phyloP scores from a whole-genome alignment of 2,329 filamentous ascomycete species.

The Podosphaera aphanis region DNA sequence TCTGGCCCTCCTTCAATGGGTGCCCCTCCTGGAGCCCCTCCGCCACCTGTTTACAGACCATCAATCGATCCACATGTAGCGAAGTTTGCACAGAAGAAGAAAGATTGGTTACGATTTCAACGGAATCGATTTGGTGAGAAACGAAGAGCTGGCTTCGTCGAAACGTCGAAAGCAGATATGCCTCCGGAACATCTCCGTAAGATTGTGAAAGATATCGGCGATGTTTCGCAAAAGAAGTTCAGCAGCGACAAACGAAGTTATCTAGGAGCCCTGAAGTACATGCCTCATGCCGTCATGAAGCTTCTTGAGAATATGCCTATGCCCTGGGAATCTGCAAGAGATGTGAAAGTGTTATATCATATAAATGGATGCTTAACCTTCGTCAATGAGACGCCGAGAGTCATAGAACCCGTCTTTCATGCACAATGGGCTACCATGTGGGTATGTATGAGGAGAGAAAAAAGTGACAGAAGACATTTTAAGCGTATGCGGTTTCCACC shows the following conservation, averaged over 20 bases:
- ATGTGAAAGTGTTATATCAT: slow-evolving; percentile 95
- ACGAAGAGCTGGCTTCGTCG: slow-evolving; percentile 83
- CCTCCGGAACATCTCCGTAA: slow-evolving; percentile 94
- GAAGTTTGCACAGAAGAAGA: slow-evolving; percentile 97
- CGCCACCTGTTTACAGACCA: slow-evolving; percentile 67
- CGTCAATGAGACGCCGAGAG: slow-evolving; percentile 87
- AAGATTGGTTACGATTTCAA: slow-evolving; percentile 85
- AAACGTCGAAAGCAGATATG: slow-evolving; percentile 97
- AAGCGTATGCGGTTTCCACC: slow-evolving; percentile 98
- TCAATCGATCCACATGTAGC: slow-evolving; percentile 62
- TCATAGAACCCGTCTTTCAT: slow-evolving; percentile 94
- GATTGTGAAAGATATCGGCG: slow-evolving; percentile 94
- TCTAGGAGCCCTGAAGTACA: slow-evolving; percentile 90
- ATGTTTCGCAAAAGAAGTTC: slow-evolving; percentile 98
- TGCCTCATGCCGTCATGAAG: slow-evolving; percentile 96
- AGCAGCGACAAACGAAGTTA: slow-evolving; percentile 97
- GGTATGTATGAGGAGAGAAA: slow-evolving; percentile 94
- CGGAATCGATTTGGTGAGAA: slow-evolving; percentile 91
- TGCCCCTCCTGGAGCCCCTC: slow-evolving; percentile 30
- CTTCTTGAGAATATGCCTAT: slow-evolving; percentile 98
- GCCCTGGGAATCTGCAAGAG: slow-evolving; percentile 91
- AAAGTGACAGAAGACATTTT: slow-evolving; percentile 85
- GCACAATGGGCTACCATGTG: slow-evolving; percentile 99
- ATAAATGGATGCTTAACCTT: slow-evolving; percentile 92
- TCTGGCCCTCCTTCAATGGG: slow-evolving; percentile 27